These are phyloP conservation scores for Sarocladium oryzae DNA, from an alignment of 2,329 filamentous ascomycete genomes.

Conservation along the genomic window DNA sequence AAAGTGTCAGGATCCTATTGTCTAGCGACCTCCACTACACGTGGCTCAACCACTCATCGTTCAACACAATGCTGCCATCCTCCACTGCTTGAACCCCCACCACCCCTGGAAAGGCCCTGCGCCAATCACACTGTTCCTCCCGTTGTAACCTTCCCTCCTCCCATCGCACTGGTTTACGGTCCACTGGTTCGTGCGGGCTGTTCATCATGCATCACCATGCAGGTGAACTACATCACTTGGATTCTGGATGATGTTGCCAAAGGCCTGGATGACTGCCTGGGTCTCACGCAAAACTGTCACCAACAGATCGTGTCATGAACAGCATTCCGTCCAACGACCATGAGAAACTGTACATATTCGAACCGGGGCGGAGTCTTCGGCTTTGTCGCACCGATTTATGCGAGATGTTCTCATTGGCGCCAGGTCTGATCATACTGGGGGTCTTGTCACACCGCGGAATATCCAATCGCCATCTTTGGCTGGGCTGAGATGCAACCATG, in stretches of 20 bases:
- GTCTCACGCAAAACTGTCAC: no score
- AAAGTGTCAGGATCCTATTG: background rate
- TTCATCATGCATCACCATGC: background rate
- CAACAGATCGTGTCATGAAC: background rate
- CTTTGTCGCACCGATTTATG: background rate
- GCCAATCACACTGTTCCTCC: background rate
- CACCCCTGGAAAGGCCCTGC: background rate
- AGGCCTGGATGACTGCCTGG: background rate
- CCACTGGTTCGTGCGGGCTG: slow-evolving; percentile 2
- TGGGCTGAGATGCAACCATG: background rate
- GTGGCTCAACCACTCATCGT: background rate
- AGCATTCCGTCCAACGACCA: no score
- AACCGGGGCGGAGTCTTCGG: no score
- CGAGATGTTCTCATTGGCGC: background rate
- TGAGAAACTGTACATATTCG: no score
- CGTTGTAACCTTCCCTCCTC: background rate
- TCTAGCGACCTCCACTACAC: background rate
- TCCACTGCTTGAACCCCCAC: background rate
- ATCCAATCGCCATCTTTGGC: background rate
- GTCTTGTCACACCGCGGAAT: background rate
- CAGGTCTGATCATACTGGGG: background rate
- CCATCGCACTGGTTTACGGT: no score
- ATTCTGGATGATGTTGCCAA: no score
- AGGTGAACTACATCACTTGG: background rate
- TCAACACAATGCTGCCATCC: background rate